Evolutionary conservation across 2,329 filamentous ascomycete genomes (phyloP).

Genomic region (Pestalotiopsis sp.): DNA sequence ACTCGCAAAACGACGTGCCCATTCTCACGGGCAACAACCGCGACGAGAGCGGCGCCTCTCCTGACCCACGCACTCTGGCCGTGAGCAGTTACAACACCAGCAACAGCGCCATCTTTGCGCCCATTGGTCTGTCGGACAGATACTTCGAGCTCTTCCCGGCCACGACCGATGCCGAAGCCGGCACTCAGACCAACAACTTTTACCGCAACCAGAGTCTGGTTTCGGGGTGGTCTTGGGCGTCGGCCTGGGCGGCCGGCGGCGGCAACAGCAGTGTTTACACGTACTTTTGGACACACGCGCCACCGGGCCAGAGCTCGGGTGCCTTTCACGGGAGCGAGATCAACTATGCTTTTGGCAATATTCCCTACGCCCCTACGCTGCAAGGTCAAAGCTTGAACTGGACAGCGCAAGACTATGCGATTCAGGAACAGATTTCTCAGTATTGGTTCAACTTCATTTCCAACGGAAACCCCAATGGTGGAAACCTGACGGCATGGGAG

Average conservation of each 20-base stretch:
- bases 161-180: slow-evolving; percentile 22
- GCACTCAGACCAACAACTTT: slow-evolving; percentile 24
- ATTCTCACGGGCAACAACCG: slow-evolving; percentile 34
- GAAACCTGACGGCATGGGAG: slow-evolving; percentile 19
- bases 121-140: slow-evolving; percentile 16
- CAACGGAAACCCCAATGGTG: slow-evolving; percentile 16
- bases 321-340: slow-evolving; percentile 34
- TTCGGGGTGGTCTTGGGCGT: slow-evolving; percentile 29
- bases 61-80: slow-evolving; percentile 13
- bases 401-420: slow-evolving; percentile 26
- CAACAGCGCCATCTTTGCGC: slow-evolving; percentile 23
- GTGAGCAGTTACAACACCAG: slow-evolving; percentile 20
- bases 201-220: slow-evolving; percentile 27
- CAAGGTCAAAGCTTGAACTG: slow-evolving; percentile 26
- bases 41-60: slow-evolving; percentile 25
- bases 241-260: slow-evolving; percentile 26
- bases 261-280: slow-evolving; percentile 28
- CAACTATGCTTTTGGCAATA: slow-evolving; percentile 35
- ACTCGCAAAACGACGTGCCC: slow-evolving; percentile 25
- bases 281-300: slow-evolving; percentile 33
- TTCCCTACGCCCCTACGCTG: slow-evolving; percentile 19
- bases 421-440: slow-evolving; percentile 25
- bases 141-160: slow-evolving; percentile 29
- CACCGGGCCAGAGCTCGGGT: slow-evolving; percentile 25
- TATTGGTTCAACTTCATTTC: slow-evolving; percentile 20